These are phyloP conservation scores for Graphiopsis chlorocephala DNA, from an alignment of 2,329 filamentous ascomycete genomes.

Conservation along the genomic window DNA sequence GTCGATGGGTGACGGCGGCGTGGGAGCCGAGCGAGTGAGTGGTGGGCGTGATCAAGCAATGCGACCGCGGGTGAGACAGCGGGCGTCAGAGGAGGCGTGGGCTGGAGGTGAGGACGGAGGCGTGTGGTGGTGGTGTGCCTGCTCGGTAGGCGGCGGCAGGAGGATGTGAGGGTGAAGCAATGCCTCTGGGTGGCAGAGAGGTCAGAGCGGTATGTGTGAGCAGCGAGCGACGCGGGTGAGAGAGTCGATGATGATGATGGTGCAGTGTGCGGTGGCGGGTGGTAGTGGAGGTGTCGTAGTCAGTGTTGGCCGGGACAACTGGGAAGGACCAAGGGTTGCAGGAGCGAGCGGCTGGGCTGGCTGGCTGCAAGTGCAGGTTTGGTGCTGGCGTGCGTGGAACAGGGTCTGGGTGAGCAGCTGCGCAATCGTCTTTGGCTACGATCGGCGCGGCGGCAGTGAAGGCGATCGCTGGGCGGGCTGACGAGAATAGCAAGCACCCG, in stretches of 20 bases:
- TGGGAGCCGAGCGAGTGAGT: slow-evolving; percentile 8
- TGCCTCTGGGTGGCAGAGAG: not conserved
- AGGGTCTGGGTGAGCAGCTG: slow-evolving; percentile 10
- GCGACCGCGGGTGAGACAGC: slow-evolving; percentile 13
- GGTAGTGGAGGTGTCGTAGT: not conserved
- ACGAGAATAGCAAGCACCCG: not conserved
- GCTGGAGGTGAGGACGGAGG: not conserved
- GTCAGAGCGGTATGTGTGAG: not conserved
- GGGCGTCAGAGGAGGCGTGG: slow-evolving; percentile 5
- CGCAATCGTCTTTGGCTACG: slow-evolving; percentile 3
- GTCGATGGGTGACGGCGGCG: not conserved
- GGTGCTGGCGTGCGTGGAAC: not conserved
- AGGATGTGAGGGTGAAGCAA: not conserved
- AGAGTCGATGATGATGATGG: slow-evolving; percentile 10
- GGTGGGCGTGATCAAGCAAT: slow-evolving; percentile 9
- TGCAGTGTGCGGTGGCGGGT: not conserved
- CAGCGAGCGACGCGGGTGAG: slow-evolving; percentile 8
- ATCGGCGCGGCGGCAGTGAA: slow-evolving; percentile 10
- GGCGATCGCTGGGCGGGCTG: not conserved
- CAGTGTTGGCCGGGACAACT: slow-evolving; percentile 8
- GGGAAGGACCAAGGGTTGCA: not conserved
- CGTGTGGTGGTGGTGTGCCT: not conserved
- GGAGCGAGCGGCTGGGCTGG: not conserved
- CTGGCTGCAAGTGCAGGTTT: slow-evolving; percentile 6
- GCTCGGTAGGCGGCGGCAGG: slow-evolving; percentile 10